Evolutionary conservation across 1,139 yeast species (phyloP), one percentile per base, ranked within the genome.

Genomic region (Zygoascus meyerae): DNA sequence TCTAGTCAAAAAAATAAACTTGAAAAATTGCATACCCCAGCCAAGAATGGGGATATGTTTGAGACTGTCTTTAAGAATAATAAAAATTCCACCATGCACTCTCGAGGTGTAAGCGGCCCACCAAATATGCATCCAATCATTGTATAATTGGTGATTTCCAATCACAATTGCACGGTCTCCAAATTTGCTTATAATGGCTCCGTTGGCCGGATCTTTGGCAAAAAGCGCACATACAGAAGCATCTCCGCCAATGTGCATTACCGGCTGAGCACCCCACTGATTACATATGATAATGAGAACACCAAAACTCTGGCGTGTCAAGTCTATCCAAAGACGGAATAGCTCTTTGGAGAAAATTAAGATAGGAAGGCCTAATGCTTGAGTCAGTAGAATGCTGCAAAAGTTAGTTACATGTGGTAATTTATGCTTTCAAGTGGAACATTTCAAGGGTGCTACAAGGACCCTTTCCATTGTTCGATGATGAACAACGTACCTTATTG

Each of bases 41-140:
- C 98, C 97, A 49, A 87, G 63, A 2, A 92, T 50, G 0, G 98
- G 98, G 17, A 90, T 67, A 30, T 73, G 75, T 44, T 78, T 74
- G 53, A 92, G 68, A 26, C 95, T 90, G 56, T 84, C 85, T 65
- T 92, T 83, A 60, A 92, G 73, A 55, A 90, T 79, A 56, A 85
- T 86, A 48, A 79, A 78, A 14, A 83, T 70, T 51, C 79, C 77
- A 11, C 86, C 85, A 8, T 80, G 77, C 46, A 83, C 66, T 29
- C 74, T 66, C 5, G 87, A 78, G 2, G 90, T 74, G 62, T 86
- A 85, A 0, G 87, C 72, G 29, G 86, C 57, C 79, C 87, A 92
- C 99, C 99, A 92, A 48, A 89, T 61, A 59, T 79, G 89, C 15
- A 86, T 74, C 99, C 99, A 92, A 65, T 92, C 99, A 3, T 95